Evolutionary conservation across 1,284 basidiomycete genomes (phyloP).

Genomic region (Trichosporon sp.): DNA sequence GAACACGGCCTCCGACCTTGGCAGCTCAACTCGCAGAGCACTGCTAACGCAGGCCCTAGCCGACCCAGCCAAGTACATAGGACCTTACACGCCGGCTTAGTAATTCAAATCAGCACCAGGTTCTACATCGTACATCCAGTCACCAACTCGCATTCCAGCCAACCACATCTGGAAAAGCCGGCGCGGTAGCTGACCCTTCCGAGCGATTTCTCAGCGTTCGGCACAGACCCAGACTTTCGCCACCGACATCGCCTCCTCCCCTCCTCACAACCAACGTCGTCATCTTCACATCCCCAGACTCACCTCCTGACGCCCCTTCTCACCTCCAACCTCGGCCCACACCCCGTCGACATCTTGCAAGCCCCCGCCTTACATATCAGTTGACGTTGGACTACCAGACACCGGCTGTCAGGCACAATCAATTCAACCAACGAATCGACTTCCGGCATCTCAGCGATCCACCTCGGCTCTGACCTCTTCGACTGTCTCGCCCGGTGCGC

Average conservation of each 20-base stretch:
- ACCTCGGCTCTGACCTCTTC: neutral
- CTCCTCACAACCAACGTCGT: conserved; percentile 3
- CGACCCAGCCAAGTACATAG: no score
- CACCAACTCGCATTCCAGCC: neutral
- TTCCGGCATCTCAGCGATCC: neutral
- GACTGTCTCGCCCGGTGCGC: neutral
- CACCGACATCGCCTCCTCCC: neutral
- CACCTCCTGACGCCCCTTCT: neutral
- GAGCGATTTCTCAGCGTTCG: neutral
- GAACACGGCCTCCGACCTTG: neutral
- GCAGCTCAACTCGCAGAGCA: neutral
- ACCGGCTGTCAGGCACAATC: neutral
- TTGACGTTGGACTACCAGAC: neutral
- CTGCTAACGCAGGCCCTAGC: no score
- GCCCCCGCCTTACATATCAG: neutral
- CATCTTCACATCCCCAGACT: neutral
- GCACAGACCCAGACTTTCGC: neutral
- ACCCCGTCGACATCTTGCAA: neutral
- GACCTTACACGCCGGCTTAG: no score
- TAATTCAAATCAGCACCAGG: neutral
- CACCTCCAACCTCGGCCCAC: neutral
- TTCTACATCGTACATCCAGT: no score
- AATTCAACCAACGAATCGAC: neutral
- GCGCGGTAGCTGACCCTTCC: neutral
- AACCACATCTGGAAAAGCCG: neutral